phyloP scores from a whole-genome alignment of 345 rosid species.

The Cardiospermum halicacabum region DNA sequence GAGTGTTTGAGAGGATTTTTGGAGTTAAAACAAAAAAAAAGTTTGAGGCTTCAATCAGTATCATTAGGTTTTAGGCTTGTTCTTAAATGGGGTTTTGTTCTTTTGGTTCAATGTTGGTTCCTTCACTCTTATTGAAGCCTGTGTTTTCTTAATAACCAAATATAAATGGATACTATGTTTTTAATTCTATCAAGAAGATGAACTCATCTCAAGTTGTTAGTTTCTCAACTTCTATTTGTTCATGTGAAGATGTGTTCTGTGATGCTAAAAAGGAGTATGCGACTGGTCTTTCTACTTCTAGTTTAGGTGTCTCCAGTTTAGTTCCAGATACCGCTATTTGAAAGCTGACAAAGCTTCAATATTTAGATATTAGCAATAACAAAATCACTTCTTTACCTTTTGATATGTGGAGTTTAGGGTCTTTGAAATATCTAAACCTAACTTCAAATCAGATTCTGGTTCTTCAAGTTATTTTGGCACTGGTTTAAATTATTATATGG shows the following conservation, averaged over 20 bases:
- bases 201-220: slow-evolving; percentile 31
- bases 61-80: slow-evolving; percentile 12
- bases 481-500: too few relatives aligned
- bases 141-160: slow-evolving; percentile 65
- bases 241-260: slow-evolving; percentile 69
- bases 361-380: slow-evolving; percentile 82
- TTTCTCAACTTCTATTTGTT: slow-evolving; percentile 59
- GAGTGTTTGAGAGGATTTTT: slow-evolving; percentile 13
- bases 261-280: slow-evolving; percentile 51
- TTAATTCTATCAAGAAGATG: slow-evolving; percentile 66
- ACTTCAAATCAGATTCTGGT: slow-evolving; percentile 71
- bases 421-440: slow-evolving; percentile 63
- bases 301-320: slow-evolving; percentile 59
- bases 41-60: slow-evolving; percentile 13
- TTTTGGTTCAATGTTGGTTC: slow-evolving; percentile 45
- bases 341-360: slow-evolving; percentile 68
- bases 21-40: too few relatives aligned
- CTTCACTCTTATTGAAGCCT: slow-evolving; percentile 52
- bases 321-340: slow-evolving; percentile 85
- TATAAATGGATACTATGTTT: slow-evolving; percentile 72
- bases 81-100: slow-evolving; percentile 57
- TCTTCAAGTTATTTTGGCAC: too few relatives aligned
- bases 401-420: slow-evolving; percentile 84
- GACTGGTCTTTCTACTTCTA: slow-evolving; percentile 43
- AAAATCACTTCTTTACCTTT: slow-evolving; percentile 72